Percentiles rank a stretch among this genome's conserved stretches.
These are phyloP conservation scores for Schizosaccharomyces octosporus DNA, from an alignment of 805 yeast genomes.

Conservation along the genomic window DNA sequence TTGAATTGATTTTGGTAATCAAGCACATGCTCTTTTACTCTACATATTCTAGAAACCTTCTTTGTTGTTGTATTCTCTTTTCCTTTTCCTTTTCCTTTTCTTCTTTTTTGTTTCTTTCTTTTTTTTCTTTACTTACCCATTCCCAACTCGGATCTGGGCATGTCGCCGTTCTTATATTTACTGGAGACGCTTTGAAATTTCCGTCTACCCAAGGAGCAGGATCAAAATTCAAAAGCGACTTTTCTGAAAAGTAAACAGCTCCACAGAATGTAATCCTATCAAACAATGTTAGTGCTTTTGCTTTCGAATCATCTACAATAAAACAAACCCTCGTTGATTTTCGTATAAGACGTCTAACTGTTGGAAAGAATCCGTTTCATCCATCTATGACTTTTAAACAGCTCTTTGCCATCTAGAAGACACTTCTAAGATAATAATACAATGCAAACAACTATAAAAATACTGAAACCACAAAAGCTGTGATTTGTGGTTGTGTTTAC, in stretches of 20 bases:
- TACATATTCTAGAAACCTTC: background rate
- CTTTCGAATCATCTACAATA: background rate
- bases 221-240: slow-evolving; percentile 16
- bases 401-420: background rate
- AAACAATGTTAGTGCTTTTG: background rate
- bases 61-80: too few species aligned
- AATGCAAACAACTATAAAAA: too few species aligned
- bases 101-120: too few species aligned
- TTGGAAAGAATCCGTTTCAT: background rate
- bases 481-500: too few species aligned
- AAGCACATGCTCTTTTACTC: too few species aligned
- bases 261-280: slow-evolving; percentile 15
- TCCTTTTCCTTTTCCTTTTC: too few species aligned
- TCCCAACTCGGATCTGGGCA: slow-evolving; percentile 37
- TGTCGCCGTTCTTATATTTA: slow-evolving; percentile 12
- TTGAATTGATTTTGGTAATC: too few species aligned
- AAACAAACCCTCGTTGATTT: slow-evolving; percentile 18
- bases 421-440: background rate
- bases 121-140: slow-evolving; percentile 18
- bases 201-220: slow-evolving; percentile 16
- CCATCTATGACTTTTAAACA: background rate
- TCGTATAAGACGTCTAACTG: slow-evolving; percentile 14
- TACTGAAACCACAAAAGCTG: too few species aligned
- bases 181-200: slow-evolving; percentile 13
- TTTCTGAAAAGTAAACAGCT: slow-evolving; percentile 15